Percentiles rank a stretch among this genome's conserved stretches.
Conservation (phyloP, 2,329 filamentous ascomycete genomes). For the Fusarium musae region DNA sequence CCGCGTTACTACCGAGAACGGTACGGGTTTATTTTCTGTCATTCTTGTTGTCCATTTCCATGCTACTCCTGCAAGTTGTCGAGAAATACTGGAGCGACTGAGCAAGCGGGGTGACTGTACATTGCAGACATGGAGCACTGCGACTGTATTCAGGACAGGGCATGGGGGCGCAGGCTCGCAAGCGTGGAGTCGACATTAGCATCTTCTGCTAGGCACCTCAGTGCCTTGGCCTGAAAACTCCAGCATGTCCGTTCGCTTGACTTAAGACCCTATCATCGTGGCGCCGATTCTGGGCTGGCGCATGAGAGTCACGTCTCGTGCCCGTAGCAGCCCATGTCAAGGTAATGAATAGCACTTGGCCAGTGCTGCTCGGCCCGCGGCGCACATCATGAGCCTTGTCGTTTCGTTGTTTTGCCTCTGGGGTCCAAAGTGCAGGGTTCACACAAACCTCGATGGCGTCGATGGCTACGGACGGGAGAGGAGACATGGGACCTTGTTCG, state of each 20-base stretch:
- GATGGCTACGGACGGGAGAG: slow-evolving; percentile 46
- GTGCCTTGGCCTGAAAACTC: slow-evolving; percentile 29
- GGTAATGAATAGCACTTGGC: slow-evolving; percentile 24
- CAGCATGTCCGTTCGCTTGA: slow-evolving; percentile 33
- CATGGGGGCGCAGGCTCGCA: slow-evolving; percentile 31
- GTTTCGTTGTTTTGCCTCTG: slow-evolving; percentile 40
- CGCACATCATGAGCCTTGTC: slow-evolving; percentile 41
- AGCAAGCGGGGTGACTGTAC: slow-evolving; percentile 27
- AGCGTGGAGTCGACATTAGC: slow-evolving; percentile 30
- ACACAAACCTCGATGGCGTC: slow-evolving; percentile 42
- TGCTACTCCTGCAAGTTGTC: slow-evolving; percentile 34
- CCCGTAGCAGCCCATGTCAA: slow-evolving; percentile 32
- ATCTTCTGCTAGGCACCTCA: slow-evolving; percentile 16
- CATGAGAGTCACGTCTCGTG: slow-evolving; percentile 45
- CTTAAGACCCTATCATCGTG: slow-evolving; percentile 37
- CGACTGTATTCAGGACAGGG: slow-evolving; percentile 30
- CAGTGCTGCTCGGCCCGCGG: slow-evolving; percentile 43
- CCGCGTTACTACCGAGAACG: slow-evolving; percentile 37
- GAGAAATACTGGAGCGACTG: slow-evolving; percentile 31
- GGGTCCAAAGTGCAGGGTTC: slow-evolving; percentile 39
- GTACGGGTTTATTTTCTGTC: slow-evolving; percentile 30
- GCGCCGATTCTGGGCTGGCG: slow-evolving; percentile 42
- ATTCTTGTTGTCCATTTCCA: slow-evolving; percentile 29
- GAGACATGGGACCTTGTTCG: slow-evolving; percentile 45
- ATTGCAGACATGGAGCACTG: slow-evolving; percentile 13